phyloP scores from a whole-genome alignment of 345 rosid genomes.

The Salix viminalis region DNA sequence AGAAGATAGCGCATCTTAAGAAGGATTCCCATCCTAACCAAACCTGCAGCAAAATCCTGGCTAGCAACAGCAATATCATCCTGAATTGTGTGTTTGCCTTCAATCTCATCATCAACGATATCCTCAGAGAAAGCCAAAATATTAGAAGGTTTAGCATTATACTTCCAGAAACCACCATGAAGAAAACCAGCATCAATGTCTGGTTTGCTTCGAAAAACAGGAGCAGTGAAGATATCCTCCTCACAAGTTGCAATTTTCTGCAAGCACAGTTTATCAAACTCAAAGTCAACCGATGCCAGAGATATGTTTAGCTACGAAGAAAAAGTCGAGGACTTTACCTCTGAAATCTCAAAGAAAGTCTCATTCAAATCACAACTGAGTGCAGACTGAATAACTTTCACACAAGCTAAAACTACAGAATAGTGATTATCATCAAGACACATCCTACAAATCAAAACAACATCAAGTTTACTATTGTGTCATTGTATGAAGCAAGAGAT shows the following conservation, averaged over 20 bases:
- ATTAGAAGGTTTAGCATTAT: constrained; percentile 82
- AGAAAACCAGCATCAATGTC: constrained; percentile 72
- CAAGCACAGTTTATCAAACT: constrained; percentile 15
- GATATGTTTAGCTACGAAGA: background rate
- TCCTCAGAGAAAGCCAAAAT: constrained; percentile 46
- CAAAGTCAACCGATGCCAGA: constrained; percentile 7
- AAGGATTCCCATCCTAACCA: constrained; percentile 86
- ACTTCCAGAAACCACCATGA: constrained; percentile 87
- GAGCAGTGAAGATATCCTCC: constrained; percentile 54
- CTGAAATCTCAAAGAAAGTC: constrained; percentile 55
- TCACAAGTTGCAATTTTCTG: constrained; percentile 49
- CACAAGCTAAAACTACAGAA: constrained; percentile 71
- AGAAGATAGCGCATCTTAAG: constrained; percentile 62
- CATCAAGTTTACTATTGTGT: background rate
- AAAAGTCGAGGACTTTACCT: constrained; percentile 44
- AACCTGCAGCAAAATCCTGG: constrained; percentile 91
- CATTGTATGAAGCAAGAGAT: background rate
- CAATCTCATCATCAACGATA: constrained; percentile 45
- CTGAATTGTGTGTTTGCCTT: constrained; percentile 66
- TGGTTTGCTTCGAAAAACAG: constrained; percentile 81
- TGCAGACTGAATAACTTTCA: constrained; percentile 56
- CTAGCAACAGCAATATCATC: constrained; percentile 78
- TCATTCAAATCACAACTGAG: constrained; percentile 68
- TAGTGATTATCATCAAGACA: constrained; percentile 84
- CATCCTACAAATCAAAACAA: constrained; percentile 49